phyloP scores from a whole-genome alignment of 768 basidiomycete genomes.

The Trametes coccinea region DNA sequence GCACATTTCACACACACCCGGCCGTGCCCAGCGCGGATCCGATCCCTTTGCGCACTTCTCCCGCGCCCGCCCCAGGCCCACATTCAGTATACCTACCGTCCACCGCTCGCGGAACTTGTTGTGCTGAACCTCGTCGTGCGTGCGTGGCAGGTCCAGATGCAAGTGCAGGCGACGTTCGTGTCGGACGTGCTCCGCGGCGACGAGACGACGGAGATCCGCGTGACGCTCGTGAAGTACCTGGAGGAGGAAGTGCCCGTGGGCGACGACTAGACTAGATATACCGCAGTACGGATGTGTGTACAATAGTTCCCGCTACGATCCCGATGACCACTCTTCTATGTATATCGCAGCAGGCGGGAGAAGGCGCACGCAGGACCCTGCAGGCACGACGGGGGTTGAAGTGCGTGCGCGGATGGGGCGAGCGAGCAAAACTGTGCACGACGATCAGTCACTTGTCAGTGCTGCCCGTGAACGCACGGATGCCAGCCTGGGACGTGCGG shows the following conservation, averaged over 20 bases:
- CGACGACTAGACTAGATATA: slow-evolving; percentile 81
- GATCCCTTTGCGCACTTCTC: neutral
- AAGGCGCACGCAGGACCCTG: neutral
- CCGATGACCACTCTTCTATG: neutral
- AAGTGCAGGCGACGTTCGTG: slow-evolving; percentile 85
- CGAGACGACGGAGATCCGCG: slow-evolving; percentile 90
- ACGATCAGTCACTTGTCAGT: neutral
- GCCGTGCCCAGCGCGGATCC: neutral
- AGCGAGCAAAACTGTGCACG: slow-evolving; percentile 1
- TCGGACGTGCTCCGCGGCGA: slow-evolving; percentile 92
- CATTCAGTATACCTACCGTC: too few species aligned
- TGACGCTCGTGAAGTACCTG: slow-evolving; percentile 85
- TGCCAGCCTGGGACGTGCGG: neutral
- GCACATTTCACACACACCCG: too few species aligned
- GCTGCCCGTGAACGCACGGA: neutral
- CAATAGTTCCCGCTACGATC: slow-evolving; percentile 17
- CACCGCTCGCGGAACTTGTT: too few species aligned
- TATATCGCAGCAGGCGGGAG: neutral
- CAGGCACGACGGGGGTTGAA: neutral
- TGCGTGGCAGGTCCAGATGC: slow-evolving; percentile 82
- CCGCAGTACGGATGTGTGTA: slow-evolving; percentile 30
- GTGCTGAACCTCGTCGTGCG: neutral
- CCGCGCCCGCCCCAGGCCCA: neutral
- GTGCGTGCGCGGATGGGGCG: neutral
- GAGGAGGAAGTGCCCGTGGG: slow-evolving; percentile 96